Evolutionary conservation across 2,329 filamentous ascomycete species (phyloP).

Genomic region (Sporothrix brasiliensis): DNA sequence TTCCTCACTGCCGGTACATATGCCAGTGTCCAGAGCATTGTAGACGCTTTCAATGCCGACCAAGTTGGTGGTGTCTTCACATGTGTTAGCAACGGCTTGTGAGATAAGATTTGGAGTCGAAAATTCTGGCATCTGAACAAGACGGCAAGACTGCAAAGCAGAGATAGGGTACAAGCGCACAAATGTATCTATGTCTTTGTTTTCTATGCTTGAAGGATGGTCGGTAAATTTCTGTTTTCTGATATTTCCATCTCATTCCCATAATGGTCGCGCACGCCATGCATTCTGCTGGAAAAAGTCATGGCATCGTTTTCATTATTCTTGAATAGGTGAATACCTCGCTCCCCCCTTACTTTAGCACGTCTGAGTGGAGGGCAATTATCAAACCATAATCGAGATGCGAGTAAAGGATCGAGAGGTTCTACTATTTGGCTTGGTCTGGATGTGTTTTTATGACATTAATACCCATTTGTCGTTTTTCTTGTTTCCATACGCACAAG

Average conservation of each 20-base stretch:
- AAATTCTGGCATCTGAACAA: neutral
- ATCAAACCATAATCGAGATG: neutral
- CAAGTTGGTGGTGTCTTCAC: conserved; percentile 73
- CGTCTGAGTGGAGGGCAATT: neutral
- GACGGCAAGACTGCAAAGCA: neutral
- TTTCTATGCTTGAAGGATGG: too few relatives aligned
- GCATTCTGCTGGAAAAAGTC: too few relatives aligned
- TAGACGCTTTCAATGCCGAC: conserved; percentile 68
- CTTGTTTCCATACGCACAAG: neutral
- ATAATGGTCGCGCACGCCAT: too few relatives aligned
- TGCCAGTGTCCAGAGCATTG: conserved; percentile 71
- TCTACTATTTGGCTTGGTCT: neutral
- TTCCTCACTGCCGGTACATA: conserved; percentile 85
- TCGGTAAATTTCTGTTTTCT: too few relatives aligned
- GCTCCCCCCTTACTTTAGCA: too few relatives aligned
- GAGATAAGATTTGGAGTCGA: conserved; percentile 28
- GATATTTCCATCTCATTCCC: too few relatives aligned
- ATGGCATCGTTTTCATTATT: neutral
- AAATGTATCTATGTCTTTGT: too few relatives aligned
- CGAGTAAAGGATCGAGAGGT: neutral
- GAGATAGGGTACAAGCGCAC: neutral
- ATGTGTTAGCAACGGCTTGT: conserved; percentile 70
- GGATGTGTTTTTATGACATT: neutral
- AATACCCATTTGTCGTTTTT: neutral
- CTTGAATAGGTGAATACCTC: too few relatives aligned